Evolutionary conservation across 129 eudicot species (phyloP).

Genomic region (Flaveria robusta): DNA sequence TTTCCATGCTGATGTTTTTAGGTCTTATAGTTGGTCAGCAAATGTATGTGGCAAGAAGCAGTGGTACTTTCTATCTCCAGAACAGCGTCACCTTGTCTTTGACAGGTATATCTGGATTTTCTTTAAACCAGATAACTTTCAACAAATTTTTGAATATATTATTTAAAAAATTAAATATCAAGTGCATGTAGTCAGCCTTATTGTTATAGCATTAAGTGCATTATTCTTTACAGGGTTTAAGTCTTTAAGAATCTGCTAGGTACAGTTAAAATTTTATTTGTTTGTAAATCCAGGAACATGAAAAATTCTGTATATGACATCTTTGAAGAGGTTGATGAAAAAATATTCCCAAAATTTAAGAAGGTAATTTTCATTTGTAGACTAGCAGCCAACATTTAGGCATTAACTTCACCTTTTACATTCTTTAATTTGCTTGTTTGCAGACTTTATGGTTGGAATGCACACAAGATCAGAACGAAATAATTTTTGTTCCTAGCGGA

Average conservation of each 20-base stretch:
- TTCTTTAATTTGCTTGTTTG: slow-evolving; percentile 13
- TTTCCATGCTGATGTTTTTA: slow-evolving; percentile 93
- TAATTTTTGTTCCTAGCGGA: slow-evolving; percentile 92
- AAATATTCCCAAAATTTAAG: slow-evolving; percentile 60
- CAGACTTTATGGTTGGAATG: slow-evolving; percentile 95
- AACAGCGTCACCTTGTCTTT: slow-evolving; percentile 70
- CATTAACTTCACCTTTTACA: slow-evolving; percentile 6
- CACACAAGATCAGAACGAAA: slow-evolving; percentile 75
- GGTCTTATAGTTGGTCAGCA: slow-evolving; percentile 99
- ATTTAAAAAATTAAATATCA: neutral
- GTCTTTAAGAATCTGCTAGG: neutral
- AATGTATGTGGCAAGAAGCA: slow-evolving; percentile 83
- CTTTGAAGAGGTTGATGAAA: slow-evolving; percentile 70
- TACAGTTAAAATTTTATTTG: neutral
- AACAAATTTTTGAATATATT: neutral
- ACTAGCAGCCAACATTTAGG: slow-evolving; percentile 5
- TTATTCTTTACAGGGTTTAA: neutral
- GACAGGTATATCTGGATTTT: slow-evolving; percentile 60
- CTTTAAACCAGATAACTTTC: neutral
- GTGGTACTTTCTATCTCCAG: slow-evolving; percentile 81
- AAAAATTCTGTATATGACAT: slow-evolving; percentile 70
- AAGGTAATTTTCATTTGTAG: slow-evolving; percentile 47
- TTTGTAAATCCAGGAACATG: slow-evolving; percentile 61
- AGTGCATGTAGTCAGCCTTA: neutral
- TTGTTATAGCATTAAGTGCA: neutral